A percentile compares a stretch with the other conserved stretches of the same genome.
Evolutionary conservation across 176 grass and related monocot species (phyloP).

Genomic region (Coix lacrymajobi): DNA sequence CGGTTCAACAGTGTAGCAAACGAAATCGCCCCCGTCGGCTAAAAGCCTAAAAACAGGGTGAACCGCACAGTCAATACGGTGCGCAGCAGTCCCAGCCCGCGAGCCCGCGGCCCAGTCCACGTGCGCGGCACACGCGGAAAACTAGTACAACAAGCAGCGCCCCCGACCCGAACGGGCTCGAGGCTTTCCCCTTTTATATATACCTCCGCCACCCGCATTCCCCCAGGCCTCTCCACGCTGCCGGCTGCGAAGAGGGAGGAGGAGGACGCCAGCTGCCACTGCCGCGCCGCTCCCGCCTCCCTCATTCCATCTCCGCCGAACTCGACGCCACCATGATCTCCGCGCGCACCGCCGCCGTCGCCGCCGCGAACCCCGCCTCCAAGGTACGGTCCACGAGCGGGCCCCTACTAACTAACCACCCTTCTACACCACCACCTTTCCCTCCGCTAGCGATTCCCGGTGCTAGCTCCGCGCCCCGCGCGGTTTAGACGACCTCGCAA

Average conservation of each 20-base stretch:
- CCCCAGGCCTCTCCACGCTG: not conserved
- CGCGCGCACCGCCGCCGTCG: slow-evolving; percentile 11
- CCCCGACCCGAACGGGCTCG: too few species aligned
- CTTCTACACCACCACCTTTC: not conserved
- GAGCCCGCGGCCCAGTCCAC: not conserved
- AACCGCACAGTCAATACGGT: too few species aligned
- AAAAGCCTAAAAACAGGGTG: too few species aligned
- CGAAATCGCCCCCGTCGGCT: too few species aligned
- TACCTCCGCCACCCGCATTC: not conserved
- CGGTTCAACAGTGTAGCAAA: too few species aligned
- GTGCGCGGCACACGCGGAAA: slow-evolving; percentile 5
- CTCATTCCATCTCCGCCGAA: not conserved
- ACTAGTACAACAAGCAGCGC: not conserved
- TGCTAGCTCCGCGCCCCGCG: not conserved
- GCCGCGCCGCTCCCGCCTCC: not conserved
- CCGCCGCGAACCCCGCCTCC: not conserved
- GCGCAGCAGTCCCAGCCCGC: too few species aligned
- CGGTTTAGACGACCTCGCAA: not conserved
- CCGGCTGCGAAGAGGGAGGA: slow-evolving; percentile 5
- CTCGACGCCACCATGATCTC: slow-evolving; percentile 36
- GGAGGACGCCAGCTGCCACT: not conserved
- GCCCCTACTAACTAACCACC: not conserved
- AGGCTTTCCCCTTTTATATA: slow-evolving; percentile 13
- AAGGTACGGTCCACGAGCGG: slow-evolving; percentile 7
- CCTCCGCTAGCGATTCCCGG: not conserved